Evolutionary conservation across 305 asterid genomes (phyloP).

Genomic region (Rubia tinctorum): DNA sequence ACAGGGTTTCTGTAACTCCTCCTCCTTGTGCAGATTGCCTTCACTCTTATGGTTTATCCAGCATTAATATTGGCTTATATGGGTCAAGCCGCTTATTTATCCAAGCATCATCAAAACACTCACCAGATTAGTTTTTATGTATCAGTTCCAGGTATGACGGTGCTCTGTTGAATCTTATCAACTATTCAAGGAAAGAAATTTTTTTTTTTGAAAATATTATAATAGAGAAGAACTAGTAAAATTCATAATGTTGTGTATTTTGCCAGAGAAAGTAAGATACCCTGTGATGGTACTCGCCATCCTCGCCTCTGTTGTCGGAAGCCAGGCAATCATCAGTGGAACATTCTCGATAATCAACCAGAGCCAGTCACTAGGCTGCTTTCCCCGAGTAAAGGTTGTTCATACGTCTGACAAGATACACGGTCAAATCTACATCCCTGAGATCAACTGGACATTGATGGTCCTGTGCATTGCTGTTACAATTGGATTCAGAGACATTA

Average conservation of each 20-base stretch:
- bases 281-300: conserved; percentile 88
- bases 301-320: conserved; percentile 96
- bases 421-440: conserved; percentile 96
- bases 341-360: conserved; percentile 97
- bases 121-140: conserved; percentile 84
- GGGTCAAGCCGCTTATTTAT: conserved; percentile 97
- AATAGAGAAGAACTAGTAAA: no score
- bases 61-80: conserved; percentile 88
- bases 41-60: conserved; percentile 92
- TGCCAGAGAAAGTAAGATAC: conserved; percentile 73
- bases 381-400: conserved; percentile 90
- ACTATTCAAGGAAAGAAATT: not conserved
- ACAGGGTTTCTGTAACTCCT: conserved; percentile 9
- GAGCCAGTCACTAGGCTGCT: conserved; percentile 92
- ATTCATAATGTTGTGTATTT: conserved; percentile 5
- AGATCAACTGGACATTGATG: conserved; percentile 97
- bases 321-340: conserved; percentile 97
- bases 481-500: conserved; percentile 85
- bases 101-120: conserved; percentile 75
- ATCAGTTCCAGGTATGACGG: conserved; percentile 81
- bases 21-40: conserved; percentile 71
- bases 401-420: conserved; percentile 87
- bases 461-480: conserved; percentile 94
- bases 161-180: not conserved
- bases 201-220: not conserved